Evolutionary conservation across 2,329 filamentous ascomycete species (phyloP), one percentile per base, ranked within the genome.

Genomic region (Colletotrichum lupini): DNA sequence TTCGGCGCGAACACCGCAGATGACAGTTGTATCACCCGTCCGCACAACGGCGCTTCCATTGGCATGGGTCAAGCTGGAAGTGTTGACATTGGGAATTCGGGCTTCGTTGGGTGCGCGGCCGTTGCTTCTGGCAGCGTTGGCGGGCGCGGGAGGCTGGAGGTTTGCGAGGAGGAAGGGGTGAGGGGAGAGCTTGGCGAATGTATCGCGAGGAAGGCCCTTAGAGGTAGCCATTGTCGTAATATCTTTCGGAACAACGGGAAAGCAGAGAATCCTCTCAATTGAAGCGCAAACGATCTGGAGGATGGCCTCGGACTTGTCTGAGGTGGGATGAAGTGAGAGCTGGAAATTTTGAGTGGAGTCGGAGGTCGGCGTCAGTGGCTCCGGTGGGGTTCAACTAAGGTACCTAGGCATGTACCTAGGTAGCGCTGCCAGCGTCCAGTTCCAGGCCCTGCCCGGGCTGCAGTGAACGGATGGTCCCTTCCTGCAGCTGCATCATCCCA

Each of bases 11-110:
- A 99, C 91, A 70, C 96, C 97, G 80, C 95, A 98, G 49, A 99
- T 95, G n/a, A 95, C 94, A 1, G 95, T 95, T 1, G 96, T 98
- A 82, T 97, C 94, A 59, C 97, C 97, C 64, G 94, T 87, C 46
- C 97, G 91, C 62, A 98, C 93, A 0, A 98, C 92, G 1, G 96
- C 93, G 78, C 94, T 97, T 64, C 97, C 97, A 80, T 97, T 92
- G 68, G 95, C 93, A 82, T 99, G 95, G 0, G 95, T 94, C 62
- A 99, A 87, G 26, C 94, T 97, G 30, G 94, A 93, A 0, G 91
- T 91, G 82, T 98, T 97, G 77, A 97, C 87, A 42, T 92, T 91
- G n/a, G 93, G 91, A 26, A 87, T 82, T 57, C 97, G 92, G 72
- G 92, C 90, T 78, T 95, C 89, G 35, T 89, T 85, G 7, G 94